A percentile compares a stretch with the other conserved stretches of the same genome.
These are phyloP conservation scores for Azolla pinnata DNA, from an alignment of 75 land plant species.

Conservation along the genomic window DNA sequence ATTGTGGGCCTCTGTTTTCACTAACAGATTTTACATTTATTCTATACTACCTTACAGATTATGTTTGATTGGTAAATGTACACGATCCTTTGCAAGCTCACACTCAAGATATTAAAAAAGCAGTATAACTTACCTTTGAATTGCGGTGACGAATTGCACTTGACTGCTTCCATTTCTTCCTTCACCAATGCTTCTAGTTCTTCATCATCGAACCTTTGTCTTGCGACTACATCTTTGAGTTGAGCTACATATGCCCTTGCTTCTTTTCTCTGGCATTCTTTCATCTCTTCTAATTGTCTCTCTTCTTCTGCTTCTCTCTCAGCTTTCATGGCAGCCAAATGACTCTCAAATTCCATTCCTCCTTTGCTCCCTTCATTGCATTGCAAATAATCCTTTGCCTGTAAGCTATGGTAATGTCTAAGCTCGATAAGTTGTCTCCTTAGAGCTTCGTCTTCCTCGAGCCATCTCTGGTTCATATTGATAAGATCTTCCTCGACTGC, in stretches of 20 bases:
- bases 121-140: conserved; percentile 15
- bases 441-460: conserved; percentile 9
- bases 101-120: conserved; percentile 13
- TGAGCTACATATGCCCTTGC: conserved; percentile 26
- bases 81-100: neutral
- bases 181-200: conserved; percentile 19
- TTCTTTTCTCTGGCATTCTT: conserved; percentile 24
- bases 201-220: conserved; percentile 19
- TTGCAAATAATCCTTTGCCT: conserved; percentile 5
- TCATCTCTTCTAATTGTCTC: conserved; percentile 24
- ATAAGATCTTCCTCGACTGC: conserved; percentile 27
- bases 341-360: conserved; percentile 10
- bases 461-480: conserved; percentile 21
- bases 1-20: too few relatives aligned
- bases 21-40: too few relatives aligned
- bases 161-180: conserved; percentile 26
- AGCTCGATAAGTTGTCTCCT: conserved; percentile 9
- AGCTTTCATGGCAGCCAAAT: conserved; percentile 14
- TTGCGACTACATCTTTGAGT: conserved; percentile 16
- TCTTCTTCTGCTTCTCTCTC: conserved; percentile 29
- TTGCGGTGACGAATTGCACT: conserved; percentile 18
- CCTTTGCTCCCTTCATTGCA: conserved; percentile 5
- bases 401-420: conserved; percentile 9
- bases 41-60: too few relatives aligned
- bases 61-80: neutral